phyloP scores from a whole-genome alignment of 345 rosid genomes.

The Boechera stricta region DNA sequence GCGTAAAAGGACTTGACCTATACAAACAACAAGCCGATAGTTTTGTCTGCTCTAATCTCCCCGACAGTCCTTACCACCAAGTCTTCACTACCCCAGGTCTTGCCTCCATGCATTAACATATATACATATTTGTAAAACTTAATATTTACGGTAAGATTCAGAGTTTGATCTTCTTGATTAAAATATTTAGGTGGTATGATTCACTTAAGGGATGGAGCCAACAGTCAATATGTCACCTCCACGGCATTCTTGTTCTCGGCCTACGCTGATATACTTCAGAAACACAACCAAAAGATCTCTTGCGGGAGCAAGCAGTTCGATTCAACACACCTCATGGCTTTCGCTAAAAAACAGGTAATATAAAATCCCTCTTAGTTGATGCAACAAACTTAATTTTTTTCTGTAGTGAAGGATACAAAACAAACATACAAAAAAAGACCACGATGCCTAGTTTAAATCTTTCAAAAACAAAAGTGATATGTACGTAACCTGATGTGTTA shows the following conservation, averaged over 20 bases:
- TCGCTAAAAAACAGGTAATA: constrained; percentile 72
- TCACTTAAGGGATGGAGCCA: constrained; percentile 88
- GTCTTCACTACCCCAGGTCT: constrained; percentile 64
- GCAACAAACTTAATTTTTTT: too few relatives aligned
- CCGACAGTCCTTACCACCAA: constrained; percentile 75
- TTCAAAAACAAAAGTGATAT: too few relatives aligned
- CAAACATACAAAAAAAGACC: neutral
- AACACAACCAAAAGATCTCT: constrained; percentile 51
- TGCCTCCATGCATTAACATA: neutral
- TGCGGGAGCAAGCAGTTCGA: constrained; percentile 67
- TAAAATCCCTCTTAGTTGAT: neutral
- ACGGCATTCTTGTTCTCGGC: constrained; percentile 61
- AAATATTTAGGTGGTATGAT: constrained; percentile 65
- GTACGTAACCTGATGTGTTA: neutral
- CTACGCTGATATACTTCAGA: constrained; percentile 59
- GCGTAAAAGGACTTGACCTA: constrained; percentile 46
- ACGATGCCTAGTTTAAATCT: too few relatives aligned
- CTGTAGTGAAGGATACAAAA: neutral
- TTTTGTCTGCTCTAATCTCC: constrained; percentile 73
- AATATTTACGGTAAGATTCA: neutral
- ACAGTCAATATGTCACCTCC: constrained; percentile 75
- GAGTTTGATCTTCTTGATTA: constrained; percentile 17
- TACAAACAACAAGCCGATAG: constrained; percentile 77
- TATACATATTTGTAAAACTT: neutral
- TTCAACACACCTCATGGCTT: constrained; percentile 53